Evolutionary conservation across 768 basidiomycete species (phyloP).

Genomic region (Panaeolus cyanescens): DNA sequence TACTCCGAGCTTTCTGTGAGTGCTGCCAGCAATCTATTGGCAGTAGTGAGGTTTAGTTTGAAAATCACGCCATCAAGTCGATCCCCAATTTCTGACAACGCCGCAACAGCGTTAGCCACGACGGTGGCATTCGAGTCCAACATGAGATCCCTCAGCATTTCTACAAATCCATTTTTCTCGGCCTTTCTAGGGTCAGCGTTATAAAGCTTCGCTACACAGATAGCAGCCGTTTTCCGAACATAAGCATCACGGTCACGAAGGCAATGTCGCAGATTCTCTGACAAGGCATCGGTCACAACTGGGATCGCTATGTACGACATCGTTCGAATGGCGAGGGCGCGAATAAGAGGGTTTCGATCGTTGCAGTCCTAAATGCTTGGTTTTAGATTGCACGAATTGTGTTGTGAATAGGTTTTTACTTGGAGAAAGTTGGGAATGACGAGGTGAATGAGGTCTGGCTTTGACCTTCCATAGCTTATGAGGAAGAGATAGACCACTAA

Average conservation of each 20-base stretch:
- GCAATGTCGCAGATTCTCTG: conserved; percentile 90
- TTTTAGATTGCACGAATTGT: background rate
- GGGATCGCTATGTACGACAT: conserved; percentile 99
- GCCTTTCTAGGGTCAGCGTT: conserved; percentile 84
- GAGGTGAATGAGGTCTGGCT: conserved; percentile 90
- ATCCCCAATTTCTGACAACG: conserved; percentile 95
- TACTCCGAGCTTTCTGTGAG: conserved; percentile 97
- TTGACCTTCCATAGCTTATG: conserved; percentile 93
- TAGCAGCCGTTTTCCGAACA: conserved; percentile 97
- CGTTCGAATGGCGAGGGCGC: conserved; percentile 95
- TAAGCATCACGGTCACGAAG: conserved; percentile 96
- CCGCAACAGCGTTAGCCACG: conserved; percentile 95
- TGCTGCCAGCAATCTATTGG: conserved; percentile 88
- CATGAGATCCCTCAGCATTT: conserved; percentile 88
- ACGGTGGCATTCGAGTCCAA: conserved; percentile 95
- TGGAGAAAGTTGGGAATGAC: conserved; percentile 91
- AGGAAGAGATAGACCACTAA: conserved; percentile 98
- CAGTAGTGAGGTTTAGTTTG: conserved; percentile 82
- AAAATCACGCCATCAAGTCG: conserved; percentile 93
- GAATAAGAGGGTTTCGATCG: conserved; percentile 94
- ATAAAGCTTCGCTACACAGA: conserved; percentile 96
- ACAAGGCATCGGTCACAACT: conserved; percentile 78
- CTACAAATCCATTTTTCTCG: conserved; percentile 89
- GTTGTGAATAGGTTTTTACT: conserved; percentile 42
- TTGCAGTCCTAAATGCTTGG: conserved; percentile 74